These are phyloP conservation scores for Pascua guehoae DNA, from an alignment of 1,284 basidiomycete species.

Conservation along the genomic window DNA sequence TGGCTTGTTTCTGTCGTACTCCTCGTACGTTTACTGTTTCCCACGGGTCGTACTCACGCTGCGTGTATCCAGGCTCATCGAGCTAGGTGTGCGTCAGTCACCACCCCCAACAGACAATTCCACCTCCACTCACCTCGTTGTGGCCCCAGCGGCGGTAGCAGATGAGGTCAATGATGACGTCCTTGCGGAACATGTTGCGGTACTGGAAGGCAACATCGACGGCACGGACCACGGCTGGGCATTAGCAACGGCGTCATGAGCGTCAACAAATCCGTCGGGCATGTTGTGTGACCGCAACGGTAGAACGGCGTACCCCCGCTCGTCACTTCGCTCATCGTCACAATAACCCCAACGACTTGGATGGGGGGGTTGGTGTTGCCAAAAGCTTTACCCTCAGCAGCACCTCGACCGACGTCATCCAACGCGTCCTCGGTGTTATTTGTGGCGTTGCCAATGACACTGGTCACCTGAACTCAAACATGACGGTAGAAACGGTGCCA, in stretches of 20 bases:
- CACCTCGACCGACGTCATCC: too few relatives aligned
- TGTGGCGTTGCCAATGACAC: too few relatives aligned
- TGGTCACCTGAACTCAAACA: too few relatives aligned
- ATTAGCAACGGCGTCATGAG: neutral
- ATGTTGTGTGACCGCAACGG: too few relatives aligned
- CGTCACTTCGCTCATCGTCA: neutral
- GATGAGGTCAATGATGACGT: conserved; percentile 80
- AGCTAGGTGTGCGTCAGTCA: conserved; percentile 46
- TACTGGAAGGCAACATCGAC: conserved; percentile 78
- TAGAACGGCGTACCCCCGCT: neutral
- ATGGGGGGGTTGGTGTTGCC: too few relatives aligned
- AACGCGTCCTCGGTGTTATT: too few relatives aligned
- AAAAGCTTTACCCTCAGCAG: too few relatives aligned
- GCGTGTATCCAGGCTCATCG: conserved; percentile 84
- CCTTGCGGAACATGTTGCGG: conserved; percentile 77
- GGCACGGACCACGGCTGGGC: conserved; percentile 67
- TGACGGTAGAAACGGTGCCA: too few relatives aligned
- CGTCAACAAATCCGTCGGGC: neutral
- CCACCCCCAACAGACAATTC: neutral
- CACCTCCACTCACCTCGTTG: conserved; percentile 57
- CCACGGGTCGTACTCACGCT: conserved; percentile 49
- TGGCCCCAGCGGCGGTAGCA: conserved; percentile 80
- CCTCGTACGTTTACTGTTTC: too few relatives aligned
- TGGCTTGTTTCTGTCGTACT: too few relatives aligned
- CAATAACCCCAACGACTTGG: neutral